Evolutionary conservation across 2,329 filamentous ascomycete genomes (phyloP).

Genomic region (Metarhizium guizhouense): DNA sequence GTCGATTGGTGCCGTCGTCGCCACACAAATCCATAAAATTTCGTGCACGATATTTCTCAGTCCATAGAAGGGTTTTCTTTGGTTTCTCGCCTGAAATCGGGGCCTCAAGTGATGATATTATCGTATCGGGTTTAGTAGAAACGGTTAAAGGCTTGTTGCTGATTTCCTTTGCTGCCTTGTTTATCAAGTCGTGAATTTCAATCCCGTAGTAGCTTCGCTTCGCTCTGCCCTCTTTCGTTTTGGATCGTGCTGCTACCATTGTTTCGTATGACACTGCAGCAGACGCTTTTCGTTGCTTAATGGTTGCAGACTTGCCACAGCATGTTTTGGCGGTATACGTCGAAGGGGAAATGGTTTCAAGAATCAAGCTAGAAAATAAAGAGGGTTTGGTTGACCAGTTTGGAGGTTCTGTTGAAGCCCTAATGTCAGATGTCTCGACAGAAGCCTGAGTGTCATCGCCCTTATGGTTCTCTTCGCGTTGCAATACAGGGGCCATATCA

Average conservation of each 20-base stretch:
- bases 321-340: slow-evolving; percentile 43
- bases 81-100: slow-evolving; percentile 25
- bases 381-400: slow-evolving; percentile 14
- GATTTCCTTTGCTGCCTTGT: slow-evolving; percentile 56
- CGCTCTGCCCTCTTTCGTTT: slow-evolving; percentile 57
- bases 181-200: slow-evolving; percentile 76
- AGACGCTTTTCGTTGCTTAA: slow-evolving; percentile 43
- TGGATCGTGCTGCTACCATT: slow-evolving; percentile 59
- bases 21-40: slow-evolving; percentile 91
- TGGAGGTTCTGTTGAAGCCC: not conserved
- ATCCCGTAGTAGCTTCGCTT: slow-evolving; percentile 82
- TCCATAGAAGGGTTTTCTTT: slow-evolving; percentile 66
- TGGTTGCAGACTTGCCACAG: slow-evolving; percentile 44
- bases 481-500: not conserved
- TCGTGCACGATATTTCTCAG: slow-evolving; percentile 89
- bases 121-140: slow-evolving; percentile 19
- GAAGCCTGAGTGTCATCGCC: not conserved
- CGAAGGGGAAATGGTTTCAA: slow-evolving; percentile 16
- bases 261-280: slow-evolving; percentile 50
- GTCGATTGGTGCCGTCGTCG: slow-evolving; percentile 85
- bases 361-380: slow-evolving; percentile 18
- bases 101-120: slow-evolving; percentile 35
- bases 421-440: not conserved
- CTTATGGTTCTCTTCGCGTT: slow-evolving; percentile 4
- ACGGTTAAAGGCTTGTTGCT: slow-evolving; percentile 23